Base-by-base conservation (phyloP, 768 basidiomycete genomes). In the Suillus variegatus region DNA sequence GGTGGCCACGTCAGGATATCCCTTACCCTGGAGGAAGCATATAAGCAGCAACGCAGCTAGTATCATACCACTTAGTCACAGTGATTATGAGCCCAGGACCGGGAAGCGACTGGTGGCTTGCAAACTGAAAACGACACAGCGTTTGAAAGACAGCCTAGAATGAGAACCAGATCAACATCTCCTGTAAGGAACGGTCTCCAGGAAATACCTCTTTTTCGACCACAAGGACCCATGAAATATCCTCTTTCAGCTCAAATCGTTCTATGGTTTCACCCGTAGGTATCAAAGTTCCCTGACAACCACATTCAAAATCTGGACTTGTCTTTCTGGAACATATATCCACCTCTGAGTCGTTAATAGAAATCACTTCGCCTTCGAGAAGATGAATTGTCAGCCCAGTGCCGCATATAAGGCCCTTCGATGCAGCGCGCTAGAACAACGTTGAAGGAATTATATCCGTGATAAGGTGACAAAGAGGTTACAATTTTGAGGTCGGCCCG, bases 1-100 rank as follows among this genome's bases (percentile, higher is more conserved):
- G 0, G 97, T 97, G 3, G 95, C 91, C 5, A 97, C 77, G 73
- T 99, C 97, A 0, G 97, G 97, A 77, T 97, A 99, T 3, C 97
- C 97, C 75, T 97, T 99, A 0, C 97, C 97, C 95, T 97, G 69
- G 62, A 43, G 43, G 10, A 60, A 16, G 22, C 2, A 55, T 40
- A 40, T 73, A 55, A 73, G 64, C 18, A 61, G 38, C 36, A 13
- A 25, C n/a, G 22, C 32, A 41, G 43, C 28, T 38, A 25, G 35
- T 52, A 14, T 20, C n/a, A 51, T 20, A 60, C 18, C 10, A 60
- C 40, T 52, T 13, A 63, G 75, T 57, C 67, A 93, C 95, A 6
- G 95, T 97, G 70, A 97, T 83, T 51, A 95, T 80, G 22, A 95
- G 73, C 2, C 94, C 95, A 44, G 79, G 76, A 0, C 92, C 90